Evolutionary conservation across 116 monocot species (phyloP).

Genomic region (Zostera marina): DNA sequence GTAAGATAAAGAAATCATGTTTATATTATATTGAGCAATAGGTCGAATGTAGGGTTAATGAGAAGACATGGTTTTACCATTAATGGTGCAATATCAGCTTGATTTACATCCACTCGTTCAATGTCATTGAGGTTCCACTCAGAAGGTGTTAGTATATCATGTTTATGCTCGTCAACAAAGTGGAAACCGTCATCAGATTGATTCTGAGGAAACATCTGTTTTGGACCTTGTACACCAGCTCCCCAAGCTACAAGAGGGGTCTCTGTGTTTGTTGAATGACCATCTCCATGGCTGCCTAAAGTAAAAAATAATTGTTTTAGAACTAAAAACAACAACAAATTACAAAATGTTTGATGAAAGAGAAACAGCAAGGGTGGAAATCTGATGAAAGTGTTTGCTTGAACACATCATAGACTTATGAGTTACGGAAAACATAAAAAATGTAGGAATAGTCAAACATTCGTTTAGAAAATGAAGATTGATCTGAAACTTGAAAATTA

Average conservation of each 20-base stretch:
- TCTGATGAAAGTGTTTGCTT: no score
- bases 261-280: conserved; percentile 79
- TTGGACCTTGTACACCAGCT: conserved; percentile 61
- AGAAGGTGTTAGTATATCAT: conserved; percentile 53
- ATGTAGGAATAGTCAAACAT: no score
- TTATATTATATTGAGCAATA: background rate
- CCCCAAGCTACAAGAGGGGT: conserved; percentile 94
- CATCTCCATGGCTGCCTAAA: conserved; percentile 94
- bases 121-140: conserved; percentile 49
- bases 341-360: no score
- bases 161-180: conserved; percentile 74
- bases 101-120: conserved; percentile 84
- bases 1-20: background rate
- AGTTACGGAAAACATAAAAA: no score
- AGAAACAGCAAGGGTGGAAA: no score
- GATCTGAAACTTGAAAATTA: no score
- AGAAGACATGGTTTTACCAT: conserved; percentile 26
- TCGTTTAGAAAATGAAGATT: no score
- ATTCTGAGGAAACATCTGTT: conserved; percentile 13
- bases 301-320: background rate
- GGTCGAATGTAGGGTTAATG: background rate
- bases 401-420: no score
- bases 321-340: background rate
- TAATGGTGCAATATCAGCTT: conserved; percentile 85
- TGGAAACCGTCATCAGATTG: conserved; percentile 38